Conservation (phyloP, 768 basidiomycete species). For the Hemileccinum rubropunctum region DNA sequence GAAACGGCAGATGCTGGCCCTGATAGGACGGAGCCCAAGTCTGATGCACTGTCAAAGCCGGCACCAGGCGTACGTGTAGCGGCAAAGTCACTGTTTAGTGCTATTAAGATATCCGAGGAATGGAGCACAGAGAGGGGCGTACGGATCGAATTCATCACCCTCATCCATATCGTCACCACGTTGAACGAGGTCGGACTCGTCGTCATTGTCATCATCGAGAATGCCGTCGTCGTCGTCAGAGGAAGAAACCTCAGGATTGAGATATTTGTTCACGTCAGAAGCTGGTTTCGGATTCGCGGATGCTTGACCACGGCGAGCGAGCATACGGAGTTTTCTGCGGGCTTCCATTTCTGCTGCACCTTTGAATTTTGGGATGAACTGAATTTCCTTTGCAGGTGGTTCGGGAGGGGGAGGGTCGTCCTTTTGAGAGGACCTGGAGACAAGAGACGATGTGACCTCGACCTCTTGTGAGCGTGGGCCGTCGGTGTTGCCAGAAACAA, state of each 20-base stretch:
- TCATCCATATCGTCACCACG: slow-evolving; percentile 55
- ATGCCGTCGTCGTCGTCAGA: slow-evolving; percentile 51
- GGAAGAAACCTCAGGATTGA: slow-evolving; percentile 49
- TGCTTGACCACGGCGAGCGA: slow-evolving; percentile 49
- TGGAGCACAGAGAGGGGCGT: slow-evolving; percentile 28
- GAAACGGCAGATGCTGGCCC: slow-evolving; percentile 48
- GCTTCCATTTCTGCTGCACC: slow-evolving; percentile 87
- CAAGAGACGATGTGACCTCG: not conserved
- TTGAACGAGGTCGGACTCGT: slow-evolving; percentile 50
- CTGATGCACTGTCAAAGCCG: slow-evolving; percentile 62
- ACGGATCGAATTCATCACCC: slow-evolving; percentile 81
- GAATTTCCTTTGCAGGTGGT: slow-evolving; percentile 49
- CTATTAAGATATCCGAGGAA: not conserved
- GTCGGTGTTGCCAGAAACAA: slow-evolving; percentile 11
- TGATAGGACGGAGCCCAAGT: slow-evolving; percentile 59
- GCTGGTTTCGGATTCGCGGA: slow-evolving; percentile 25
- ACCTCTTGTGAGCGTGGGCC: slow-evolving; percentile 8
- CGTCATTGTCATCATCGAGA: slow-evolving; percentile 45
- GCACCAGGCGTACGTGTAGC: slow-evolving; percentile 49
- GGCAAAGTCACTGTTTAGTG: slow-evolving; percentile 63
- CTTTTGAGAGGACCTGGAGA: slow-evolving; percentile 3
- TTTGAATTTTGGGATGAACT: slow-evolving; percentile 76
- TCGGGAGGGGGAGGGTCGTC: slow-evolving; percentile 18
- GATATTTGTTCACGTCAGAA: slow-evolving; percentile 32
- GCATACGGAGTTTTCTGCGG: slow-evolving; percentile 62